These are phyloP conservation scores for Mycena latifolia DNA, from an alignment of 768 basidiomycete genomes.

Conservation along the genomic window DNA sequence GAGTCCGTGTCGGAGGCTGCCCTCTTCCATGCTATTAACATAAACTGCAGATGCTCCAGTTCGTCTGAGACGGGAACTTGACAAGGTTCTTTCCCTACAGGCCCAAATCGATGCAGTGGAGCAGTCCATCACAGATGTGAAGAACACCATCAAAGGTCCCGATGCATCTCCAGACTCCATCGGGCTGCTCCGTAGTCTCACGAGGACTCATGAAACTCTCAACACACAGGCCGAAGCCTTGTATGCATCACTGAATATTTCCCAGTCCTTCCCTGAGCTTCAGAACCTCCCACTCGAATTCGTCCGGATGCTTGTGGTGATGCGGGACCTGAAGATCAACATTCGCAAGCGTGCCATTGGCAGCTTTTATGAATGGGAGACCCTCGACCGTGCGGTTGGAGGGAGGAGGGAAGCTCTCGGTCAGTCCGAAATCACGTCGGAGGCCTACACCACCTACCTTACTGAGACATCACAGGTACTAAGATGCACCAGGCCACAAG, in stretches of 20 bases:
- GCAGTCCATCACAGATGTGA: too few relatives aligned
- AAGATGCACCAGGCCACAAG: constrained; percentile 46
- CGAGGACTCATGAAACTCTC: constrained; percentile 37
- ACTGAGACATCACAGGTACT: too few relatives aligned
- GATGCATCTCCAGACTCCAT: constrained; percentile 26
- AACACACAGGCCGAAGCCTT: constrained; percentile 44
- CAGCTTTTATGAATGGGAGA: constrained; percentile 44
- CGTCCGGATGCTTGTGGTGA: constrained; percentile 42
- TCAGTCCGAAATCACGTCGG: too few relatives aligned
- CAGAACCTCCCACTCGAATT: constrained; percentile 43
- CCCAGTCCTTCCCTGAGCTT: too few relatives aligned
- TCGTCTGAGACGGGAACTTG: constrained; percentile 48
- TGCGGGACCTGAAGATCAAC: constrained; percentile 40
- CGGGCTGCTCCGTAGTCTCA: constrained; percentile 36
- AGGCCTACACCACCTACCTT: too few relatives aligned
- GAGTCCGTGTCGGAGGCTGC: too few relatives aligned
- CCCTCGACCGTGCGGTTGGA: constrained; percentile 39
- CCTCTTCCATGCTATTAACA: too few relatives aligned
- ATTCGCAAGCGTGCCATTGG: constrained; percentile 39
- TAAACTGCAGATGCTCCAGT: constrained; percentile 49
- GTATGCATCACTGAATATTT: constrained; percentile 52
- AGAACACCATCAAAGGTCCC: too few relatives aligned
- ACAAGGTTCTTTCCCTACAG: too few relatives aligned
- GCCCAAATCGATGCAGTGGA: too few relatives aligned
- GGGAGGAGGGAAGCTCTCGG: constrained; percentile 37